Evolutionary conservation across 129 eudicot genomes (phyloP).

Genomic region (Logfia minima): DNA sequence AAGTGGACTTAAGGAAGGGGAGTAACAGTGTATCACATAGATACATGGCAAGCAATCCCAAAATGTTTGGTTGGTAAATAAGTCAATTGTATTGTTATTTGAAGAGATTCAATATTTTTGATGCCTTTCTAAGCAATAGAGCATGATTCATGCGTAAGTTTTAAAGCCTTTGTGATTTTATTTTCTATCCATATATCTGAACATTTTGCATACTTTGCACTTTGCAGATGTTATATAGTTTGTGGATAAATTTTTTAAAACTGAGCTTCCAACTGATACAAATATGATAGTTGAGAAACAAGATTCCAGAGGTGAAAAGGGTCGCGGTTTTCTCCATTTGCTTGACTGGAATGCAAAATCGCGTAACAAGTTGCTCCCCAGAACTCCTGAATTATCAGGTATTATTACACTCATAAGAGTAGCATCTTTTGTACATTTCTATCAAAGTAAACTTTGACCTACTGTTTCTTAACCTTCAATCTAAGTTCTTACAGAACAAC

Average conservation of each 20-base stretch:
- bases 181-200: neutral
- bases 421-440: slow-evolving; percentile 21
- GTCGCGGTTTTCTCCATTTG: slow-evolving; percentile 76
- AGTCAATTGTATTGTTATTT: slow-evolving; percentile 24
- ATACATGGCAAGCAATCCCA: slow-evolving; percentile 35
- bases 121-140: slow-evolving; percentile 31
- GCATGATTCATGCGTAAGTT: neutral
- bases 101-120: slow-evolving; percentile 9
- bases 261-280: slow-evolving; percentile 20
- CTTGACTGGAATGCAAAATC: slow-evolving; percentile 92
- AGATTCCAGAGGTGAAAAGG: slow-evolving; percentile 57
- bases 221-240: slow-evolving; percentile 39
- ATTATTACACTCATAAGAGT: slow-evolving; percentile 22
- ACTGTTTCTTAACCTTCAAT: slow-evolving; percentile 1
- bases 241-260: neutral
- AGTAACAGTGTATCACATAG: slow-evolving; percentile 21
- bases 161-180: neutral
- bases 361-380: slow-evolving; percentile 68
- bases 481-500: slow-evolving; percentile 47
- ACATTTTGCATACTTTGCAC: neutral
- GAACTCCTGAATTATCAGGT: slow-evolving; percentile 67
- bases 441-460: slow-evolving; percentile 1
- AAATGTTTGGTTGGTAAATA: slow-evolving; percentile 29
- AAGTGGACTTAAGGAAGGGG: slow-evolving; percentile 5
- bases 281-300: slow-evolving; percentile 71